A percentile compares a stretch with the other conserved stretches of the same genome.
These are phyloP conservation scores for Setaria viridis DNA, from an alignment of 202 grass and related monocot genomes.

Conservation along the genomic window DNA sequence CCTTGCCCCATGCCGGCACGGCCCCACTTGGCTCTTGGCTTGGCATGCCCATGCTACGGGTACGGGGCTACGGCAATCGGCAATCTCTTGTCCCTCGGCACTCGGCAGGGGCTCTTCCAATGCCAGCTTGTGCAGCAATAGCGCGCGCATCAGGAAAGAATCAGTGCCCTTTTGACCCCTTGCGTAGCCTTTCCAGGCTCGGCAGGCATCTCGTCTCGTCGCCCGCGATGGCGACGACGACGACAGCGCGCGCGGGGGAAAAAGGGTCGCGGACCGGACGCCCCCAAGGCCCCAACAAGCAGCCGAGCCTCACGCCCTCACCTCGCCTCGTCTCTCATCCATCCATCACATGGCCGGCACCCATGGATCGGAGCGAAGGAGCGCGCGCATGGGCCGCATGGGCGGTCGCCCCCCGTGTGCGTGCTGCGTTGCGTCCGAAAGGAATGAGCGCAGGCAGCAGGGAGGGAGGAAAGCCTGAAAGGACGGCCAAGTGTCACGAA, in stretches of 20 bases:
- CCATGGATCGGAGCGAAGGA: not conserved
- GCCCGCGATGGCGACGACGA: constrained; percentile 10
- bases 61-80: no score
- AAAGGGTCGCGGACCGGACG: not conserved
- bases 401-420: no score
- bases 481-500: constrained; percentile 19
- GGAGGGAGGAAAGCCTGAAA: not conserved
- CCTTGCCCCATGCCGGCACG: not conserved
- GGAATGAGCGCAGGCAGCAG: no score
- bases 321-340: no score
- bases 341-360: constrained; percentile 51
- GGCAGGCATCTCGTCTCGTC: not conserved
- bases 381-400: not conserved
- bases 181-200: constrained; percentile 26
- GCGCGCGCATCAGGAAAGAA: not conserved
- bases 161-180: constrained; percentile 24
- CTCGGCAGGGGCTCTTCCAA: not conserved
- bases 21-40: not conserved
- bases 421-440: not conserved
- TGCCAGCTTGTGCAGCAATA: not conserved
- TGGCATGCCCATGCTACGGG: no score
- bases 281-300: not conserved
- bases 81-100: not conserved
- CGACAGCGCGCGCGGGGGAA: not conserved
- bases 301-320: no score